Evolutionary conservation across 306 rosid genomes (phyloP).

Genomic region (Sesbania bispinosa): DNA sequence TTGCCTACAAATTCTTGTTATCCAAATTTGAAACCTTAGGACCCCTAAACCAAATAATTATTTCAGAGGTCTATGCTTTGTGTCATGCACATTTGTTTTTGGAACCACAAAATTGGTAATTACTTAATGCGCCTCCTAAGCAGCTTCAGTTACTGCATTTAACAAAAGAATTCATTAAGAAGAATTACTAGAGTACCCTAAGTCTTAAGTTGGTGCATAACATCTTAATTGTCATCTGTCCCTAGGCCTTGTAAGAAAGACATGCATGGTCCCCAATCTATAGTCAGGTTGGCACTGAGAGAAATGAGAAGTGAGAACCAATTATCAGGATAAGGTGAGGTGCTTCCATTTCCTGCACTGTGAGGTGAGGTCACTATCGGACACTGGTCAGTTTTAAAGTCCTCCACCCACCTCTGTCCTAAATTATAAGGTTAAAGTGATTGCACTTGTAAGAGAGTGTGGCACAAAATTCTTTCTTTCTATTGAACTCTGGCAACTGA

Average conservation of each 20-base stretch:
- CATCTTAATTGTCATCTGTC: background rate
- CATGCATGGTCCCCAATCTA: slow-evolving; percentile 32
- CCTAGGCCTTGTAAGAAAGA: slow-evolving; percentile 2
- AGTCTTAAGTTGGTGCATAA: background rate
- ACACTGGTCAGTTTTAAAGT: slow-evolving; percentile 36
- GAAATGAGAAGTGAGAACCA: slow-evolving; percentile 5
- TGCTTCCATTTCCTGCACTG: slow-evolving; percentile 26
- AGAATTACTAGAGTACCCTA: background rate
- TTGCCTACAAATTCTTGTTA: slow-evolving; percentile 15
- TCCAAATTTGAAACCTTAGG: slow-evolving; percentile 37
- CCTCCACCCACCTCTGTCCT: slow-evolving; percentile 41
- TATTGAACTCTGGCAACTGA: background rate
- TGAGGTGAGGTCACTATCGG: slow-evolving; percentile 32
- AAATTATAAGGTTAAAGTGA: slow-evolving; percentile 12
- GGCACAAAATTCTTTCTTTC: background rate
- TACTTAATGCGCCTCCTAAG: slow-evolving; percentile 4
- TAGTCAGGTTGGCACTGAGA: slow-evolving; percentile 22
- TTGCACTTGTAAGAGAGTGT: slow-evolving; percentile 10
- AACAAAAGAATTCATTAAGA: slow-evolving; percentile 7
- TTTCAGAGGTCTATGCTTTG: background rate
- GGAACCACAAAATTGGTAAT: background rate
- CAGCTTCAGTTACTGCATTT: background rate
- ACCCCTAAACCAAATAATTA: slow-evolving; percentile 22
- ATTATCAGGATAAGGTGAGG: slow-evolving; percentile 42
- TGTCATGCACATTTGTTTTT: background rate